Base-by-base conservation (phyloP, 768 basidiomycete genomes). In the Lactifluus subvellereus region DNA sequence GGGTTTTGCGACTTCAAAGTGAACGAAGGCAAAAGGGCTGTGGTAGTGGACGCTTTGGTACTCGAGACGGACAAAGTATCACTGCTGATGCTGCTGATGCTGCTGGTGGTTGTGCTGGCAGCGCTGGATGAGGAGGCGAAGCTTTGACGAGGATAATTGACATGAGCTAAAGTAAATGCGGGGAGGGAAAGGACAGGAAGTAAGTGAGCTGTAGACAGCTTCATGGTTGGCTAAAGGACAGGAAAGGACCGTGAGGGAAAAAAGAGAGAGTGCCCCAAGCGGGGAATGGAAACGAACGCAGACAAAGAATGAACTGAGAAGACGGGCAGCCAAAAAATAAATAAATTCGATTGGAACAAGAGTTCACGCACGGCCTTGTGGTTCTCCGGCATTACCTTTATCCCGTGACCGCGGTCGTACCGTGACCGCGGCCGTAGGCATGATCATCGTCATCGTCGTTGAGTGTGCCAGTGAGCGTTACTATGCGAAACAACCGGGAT, bases 1-100 rank as follows among this genome's bases (percentile, higher is more conserved):
- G 85, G 84, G 70, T 86, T 85, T 7, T 79, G 78, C 3, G 82
- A 72, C 9, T 71, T 64, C 20, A 85, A 73, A 18, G 80, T 74
- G 71, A 84, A 77, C 6, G 80, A 75, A 11, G 74, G 57, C 6
- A 54, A 18, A 22, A 43, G 22, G 10, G 53, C 22, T 20, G 48
- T 16, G 7, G 60, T 27, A 43, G 22, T 0, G 6, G 20, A 9
- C 11, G 22, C 2, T 8, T 20, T 35, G 13, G 56, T 43, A 27
- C 61, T 48, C 0, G 69, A 62, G n/a, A 70, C 45, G 18, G 62
- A 27, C 13, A 50, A 2, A n/a, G 38, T 8, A n/a, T 16, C 50
- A 33, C 13, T 51, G 8, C 9, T n/a, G 50, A 8, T 50, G n/a
- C 4, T 45, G 45, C 9, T 45, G 30, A 30, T 10, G 10, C 10